These are phyloP conservation scores for Cardamine chenopodiifolia DNA, from an alignment of 345 rosid species.

Conservation along the genomic window DNA sequence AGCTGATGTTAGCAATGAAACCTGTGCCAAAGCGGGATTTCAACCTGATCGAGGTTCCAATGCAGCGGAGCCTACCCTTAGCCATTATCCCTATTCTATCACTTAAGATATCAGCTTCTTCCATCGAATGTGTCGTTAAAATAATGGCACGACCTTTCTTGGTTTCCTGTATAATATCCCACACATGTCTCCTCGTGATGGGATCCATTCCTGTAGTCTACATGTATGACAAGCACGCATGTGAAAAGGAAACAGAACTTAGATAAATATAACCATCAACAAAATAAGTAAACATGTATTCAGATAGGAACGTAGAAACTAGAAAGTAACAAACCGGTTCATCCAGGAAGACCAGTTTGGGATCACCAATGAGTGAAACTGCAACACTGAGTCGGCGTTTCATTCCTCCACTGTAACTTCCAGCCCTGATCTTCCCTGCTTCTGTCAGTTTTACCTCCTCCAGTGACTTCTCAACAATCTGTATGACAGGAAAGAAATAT, in stretches of 20 bases:
- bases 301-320: constrained; percentile 4
- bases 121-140: constrained; percentile 93
- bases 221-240: background rate
- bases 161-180: constrained; percentile 86
- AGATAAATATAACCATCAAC: background rate
- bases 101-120: constrained; percentile 89
- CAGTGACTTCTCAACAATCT: constrained; percentile 70
- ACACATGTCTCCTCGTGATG: constrained; percentile 86
- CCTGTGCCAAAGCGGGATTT: constrained; percentile 92
- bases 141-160: constrained; percentile 87
- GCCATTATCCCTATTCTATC: constrained; percentile 96
- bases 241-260: constrained; percentile 2
- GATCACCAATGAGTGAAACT: constrained; percentile 80
- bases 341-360: constrained; percentile 81
- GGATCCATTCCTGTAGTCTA: constrained; percentile 99
- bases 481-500: constrained; percentile 15
- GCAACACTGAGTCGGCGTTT: constrained; percentile 95
- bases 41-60: constrained; percentile 86
- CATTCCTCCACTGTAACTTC: constrained; percentile 98
- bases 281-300: background rate
- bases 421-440: constrained; percentile 70
- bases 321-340: constrained; percentile 63
- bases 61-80: constrained; percentile 88
- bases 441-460: constrained; percentile 74
- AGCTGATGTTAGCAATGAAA: constrained; percentile 76